These are phyloP conservation scores for Septoria petroselini DNA, from an alignment of 2,329 filamentous ascomycete species.

Conservation along the genomic window DNA sequence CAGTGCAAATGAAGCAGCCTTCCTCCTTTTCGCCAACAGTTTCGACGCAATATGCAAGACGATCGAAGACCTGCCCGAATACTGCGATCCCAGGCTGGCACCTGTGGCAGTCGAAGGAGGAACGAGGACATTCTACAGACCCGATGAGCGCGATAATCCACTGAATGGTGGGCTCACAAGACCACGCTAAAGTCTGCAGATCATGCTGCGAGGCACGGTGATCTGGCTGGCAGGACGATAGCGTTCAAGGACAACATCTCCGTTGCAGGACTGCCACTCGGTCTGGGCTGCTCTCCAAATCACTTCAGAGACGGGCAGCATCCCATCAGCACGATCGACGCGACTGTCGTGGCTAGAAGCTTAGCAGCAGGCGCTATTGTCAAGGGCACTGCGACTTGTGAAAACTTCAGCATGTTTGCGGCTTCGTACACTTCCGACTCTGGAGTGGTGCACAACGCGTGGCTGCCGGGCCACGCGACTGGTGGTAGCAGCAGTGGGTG, in stretches of 20 bases:
- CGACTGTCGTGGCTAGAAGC: constrained; percentile 45
- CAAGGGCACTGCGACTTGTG: constrained; percentile 48
- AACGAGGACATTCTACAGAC: constrained; percentile 28
- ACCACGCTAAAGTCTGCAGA: constrained; percentile 33
- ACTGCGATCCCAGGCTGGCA: constrained; percentile 38
- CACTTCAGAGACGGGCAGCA: constrained; percentile 41
- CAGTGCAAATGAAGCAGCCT: constrained; percentile 27
- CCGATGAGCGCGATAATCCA: constrained; percentile 38
- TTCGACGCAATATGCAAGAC: constrained; percentile 32
- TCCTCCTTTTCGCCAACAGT: constrained; percentile 32
- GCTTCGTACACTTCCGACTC: constrained; percentile 46
- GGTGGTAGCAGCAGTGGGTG: constrained; percentile 40
- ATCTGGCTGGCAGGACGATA: constrained; percentile 36
- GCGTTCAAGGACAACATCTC: constrained; percentile 51
- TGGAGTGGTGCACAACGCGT: constrained; percentile 46
- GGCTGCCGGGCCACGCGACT: constrained; percentile 38
- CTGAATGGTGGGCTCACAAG: constrained; percentile 46
- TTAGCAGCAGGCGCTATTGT: constrained; percentile 45
- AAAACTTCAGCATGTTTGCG: constrained; percentile 47
- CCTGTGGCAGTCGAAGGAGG: constrained; percentile 32
- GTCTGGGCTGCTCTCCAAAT: constrained; percentile 43
- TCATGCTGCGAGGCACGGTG: constrained; percentile 24
- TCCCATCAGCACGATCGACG: constrained; percentile 43
- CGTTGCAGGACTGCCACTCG: constrained; percentile 46
- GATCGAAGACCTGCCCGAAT: constrained; percentile 39